Base-by-base conservation (phyloP, 75 land plant species). In the Pinus taeda region DNA sequence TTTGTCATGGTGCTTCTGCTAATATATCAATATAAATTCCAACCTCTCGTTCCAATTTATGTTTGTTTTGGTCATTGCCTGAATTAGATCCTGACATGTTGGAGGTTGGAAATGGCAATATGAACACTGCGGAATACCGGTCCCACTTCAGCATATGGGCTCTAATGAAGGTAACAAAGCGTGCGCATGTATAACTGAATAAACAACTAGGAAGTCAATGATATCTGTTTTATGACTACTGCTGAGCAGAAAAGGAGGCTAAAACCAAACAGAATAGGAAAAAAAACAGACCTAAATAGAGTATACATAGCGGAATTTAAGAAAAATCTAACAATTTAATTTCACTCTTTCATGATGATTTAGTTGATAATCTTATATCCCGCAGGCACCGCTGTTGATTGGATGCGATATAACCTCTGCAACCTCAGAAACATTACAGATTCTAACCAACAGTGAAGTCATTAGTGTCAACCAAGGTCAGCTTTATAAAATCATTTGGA, bases 31-130 rank as follows among this genome's bases (percentile, higher is more conserved):
- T n/a, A 37, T 53, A 45, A 13, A 20, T 55, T 9, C 12, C 55
- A 49, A 9, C 12, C 12, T 49, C 12, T 49, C 12, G 2, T 49
- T 49, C 11, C 2, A 11, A 49, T 49, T 49, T 49, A 9, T 3
- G 11, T 49, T 49, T 45, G 2, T 45, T 45, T 45, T 45, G 53
- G 53, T 8, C 15, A 60, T 77, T 75, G 33, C 26, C 57, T 20
- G 74, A 69, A 62, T 74, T 87, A 95, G 98, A 95, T 88, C 98
- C 98, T 13, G 98, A 95, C 83, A 95, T 95, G 98, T 80, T 95
- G 26, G 96, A 95, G 82, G 94, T 93, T 76, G 98, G 96, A 20
- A 95, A 95, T 88, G 98, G 96, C n/a, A 93, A 90, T 15, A 93
- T 95, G 98, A 86, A 87, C 9, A 71, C 73, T 15, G 82, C 86